phyloP scores from a whole-genome alignment of 495 filamentous ascomycete species.

The Penicillium robsamsonii region DNA sequence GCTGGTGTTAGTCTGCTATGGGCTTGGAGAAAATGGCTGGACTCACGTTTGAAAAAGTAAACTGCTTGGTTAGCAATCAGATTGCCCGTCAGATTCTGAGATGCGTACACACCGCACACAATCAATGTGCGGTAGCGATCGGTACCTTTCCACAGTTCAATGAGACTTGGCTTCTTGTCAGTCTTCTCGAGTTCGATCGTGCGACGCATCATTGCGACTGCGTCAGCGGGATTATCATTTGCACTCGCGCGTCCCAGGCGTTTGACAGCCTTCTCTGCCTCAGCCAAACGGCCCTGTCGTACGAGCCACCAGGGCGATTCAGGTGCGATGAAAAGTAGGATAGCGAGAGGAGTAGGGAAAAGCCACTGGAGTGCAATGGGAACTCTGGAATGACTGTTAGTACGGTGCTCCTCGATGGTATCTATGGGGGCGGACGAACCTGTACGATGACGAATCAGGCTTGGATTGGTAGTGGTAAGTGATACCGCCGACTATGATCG shows the following conservation, averaged over 20 bases:
- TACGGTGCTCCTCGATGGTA: slow-evolving; percentile 27
- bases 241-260: slow-evolving; percentile 33
- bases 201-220: slow-evolving; percentile 66
- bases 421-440: slow-evolving; percentile 37
- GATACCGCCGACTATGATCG: slow-evolving; percentile 45
- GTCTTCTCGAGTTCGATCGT: slow-evolving; percentile 62
- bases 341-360: slow-evolving; percentile 41
- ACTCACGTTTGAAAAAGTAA: slow-evolving; percentile 32
- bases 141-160: slow-evolving; percentile 29
- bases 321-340: slow-evolving; percentile 44
- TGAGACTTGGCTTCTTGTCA: slow-evolving; percentile 40
- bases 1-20: slow-evolving; percentile 24
- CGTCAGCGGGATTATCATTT: slow-evolving; percentile 25
- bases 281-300: slow-evolving; percentile 40
- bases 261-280: slow-evolving; percentile 37
- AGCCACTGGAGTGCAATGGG: slow-evolving; percentile 50
- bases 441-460: slow-evolving; percentile 37
- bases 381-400: slow-evolving; percentile 36
- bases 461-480: slow-evolving; percentile 42
- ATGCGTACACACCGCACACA: slow-evolving; percentile 31
- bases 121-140: slow-evolving; percentile 31
- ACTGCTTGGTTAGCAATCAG: slow-evolving; percentile 30
- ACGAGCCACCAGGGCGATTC: slow-evolving; percentile 53
- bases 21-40: slow-evolving; percentile 15
- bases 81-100: slow-evolving; percentile 30